Conservation (phyloP, 2,329 filamentous ascomycete genomes). For the Cryphonectria radicalis region DNA sequence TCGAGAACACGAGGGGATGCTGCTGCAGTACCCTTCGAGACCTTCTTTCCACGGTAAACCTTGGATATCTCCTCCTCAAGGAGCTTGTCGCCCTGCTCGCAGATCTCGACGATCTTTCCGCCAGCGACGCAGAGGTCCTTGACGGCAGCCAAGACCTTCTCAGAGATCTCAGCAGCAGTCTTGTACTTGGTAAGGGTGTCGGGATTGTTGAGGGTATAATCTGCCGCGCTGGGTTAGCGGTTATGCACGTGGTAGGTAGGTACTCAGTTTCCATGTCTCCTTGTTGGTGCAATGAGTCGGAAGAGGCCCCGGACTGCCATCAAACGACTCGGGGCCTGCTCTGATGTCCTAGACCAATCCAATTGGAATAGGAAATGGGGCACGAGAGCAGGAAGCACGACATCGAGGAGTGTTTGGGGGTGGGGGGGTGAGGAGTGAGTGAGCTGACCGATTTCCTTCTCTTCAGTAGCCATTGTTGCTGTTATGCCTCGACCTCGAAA, state of each 20-base stretch:
- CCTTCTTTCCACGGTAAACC: slow-evolving; percentile 98
- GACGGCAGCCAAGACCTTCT: slow-evolving; percentile 92
- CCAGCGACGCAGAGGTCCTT: slow-evolving; percentile 75
- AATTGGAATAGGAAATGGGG: slow-evolving; percentile 6
- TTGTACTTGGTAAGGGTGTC: slow-evolving; percentile 99
- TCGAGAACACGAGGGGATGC: neutral
- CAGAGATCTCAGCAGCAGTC: slow-evolving; percentile 91
- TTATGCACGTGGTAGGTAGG: neutral
- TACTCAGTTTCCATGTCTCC: neutral
- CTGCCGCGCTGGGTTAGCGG: slow-evolving; percentile 48
- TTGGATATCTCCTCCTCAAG: slow-evolving; percentile 92
- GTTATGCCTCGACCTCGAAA: neutral
- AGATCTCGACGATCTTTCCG: slow-evolving; percentile 91
- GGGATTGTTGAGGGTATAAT: slow-evolving; percentile 88
- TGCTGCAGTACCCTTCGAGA: slow-evolving; percentile 73
- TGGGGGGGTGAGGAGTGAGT: neutral
- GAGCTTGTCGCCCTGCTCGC: slow-evolving; percentile 93
- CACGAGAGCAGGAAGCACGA: neutral
- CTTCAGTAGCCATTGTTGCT: slow-evolving; percentile 44
- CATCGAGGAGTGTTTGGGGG: neutral
- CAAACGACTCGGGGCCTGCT: neutral
- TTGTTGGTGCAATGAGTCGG: neutral
- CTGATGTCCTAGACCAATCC: neutral
- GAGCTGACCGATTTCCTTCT: slow-evolving; percentile 45
- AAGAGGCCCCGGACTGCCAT: neutral